A percentile compares a stretch with the other conserved stretches of the same genome.
These are phyloP conservation scores for Carex littledalei DNA, from an alignment of 176 grass and related monocot genomes.

Conservation along the genomic window DNA sequence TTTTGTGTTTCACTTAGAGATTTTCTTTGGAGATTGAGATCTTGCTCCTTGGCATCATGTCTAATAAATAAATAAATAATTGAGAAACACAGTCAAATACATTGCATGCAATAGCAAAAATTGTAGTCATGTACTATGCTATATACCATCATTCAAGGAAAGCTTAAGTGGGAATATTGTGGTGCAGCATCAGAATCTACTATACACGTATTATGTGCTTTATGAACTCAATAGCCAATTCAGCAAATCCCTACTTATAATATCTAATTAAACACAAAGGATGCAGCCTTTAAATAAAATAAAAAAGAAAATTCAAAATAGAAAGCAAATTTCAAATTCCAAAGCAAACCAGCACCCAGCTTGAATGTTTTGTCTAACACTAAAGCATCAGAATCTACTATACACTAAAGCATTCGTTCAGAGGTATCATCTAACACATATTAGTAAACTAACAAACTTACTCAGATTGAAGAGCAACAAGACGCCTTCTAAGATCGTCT, in stretches of 20 bases:
- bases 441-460: slow-evolving; percentile 30
- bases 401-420: not conserved
- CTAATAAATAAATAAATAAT: slow-evolving; percentile 24
- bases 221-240: not conserved
- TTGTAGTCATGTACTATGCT: not conserved
- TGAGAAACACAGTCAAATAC: not conserved
- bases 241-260: not conserved
- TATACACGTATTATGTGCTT: not conserved
- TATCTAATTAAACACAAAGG: not conserved
- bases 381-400: no score
- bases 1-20: slow-evolving; percentile 61
- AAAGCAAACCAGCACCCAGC: not conserved
- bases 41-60: slow-evolving; percentile 58
- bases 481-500: slow-evolving; percentile 66
- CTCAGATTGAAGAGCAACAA: slow-evolving; percentile 44
- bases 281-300: not conserved
- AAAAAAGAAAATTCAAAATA: not conserved
- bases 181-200: not conserved
- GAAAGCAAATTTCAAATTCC: not conserved
- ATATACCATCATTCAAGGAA: not conserved
- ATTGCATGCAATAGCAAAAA: not conserved
- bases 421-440: not conserved
- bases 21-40: slow-evolving; percentile 58
- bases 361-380: no score
- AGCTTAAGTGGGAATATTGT: not conserved